Conservation (phyloP, 2,329 filamentous ascomycete species). For the Calonectria henricotiae region DNA sequence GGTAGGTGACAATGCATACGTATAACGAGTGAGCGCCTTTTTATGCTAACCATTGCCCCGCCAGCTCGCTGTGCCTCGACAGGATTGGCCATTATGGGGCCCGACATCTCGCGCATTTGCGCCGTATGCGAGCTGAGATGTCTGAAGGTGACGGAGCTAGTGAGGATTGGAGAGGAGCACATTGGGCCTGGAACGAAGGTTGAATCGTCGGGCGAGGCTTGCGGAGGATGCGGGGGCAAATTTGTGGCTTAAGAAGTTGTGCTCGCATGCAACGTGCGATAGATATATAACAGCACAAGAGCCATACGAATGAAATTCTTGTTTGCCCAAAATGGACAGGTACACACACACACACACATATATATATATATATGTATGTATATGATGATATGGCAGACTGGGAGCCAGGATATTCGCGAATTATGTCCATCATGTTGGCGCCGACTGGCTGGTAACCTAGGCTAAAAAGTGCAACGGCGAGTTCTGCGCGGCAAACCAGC, state of each 20-base stretch:
- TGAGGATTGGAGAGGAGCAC: constrained; percentile 54
- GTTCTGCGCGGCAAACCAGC: constrained; percentile 36
- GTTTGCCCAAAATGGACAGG: background rate
- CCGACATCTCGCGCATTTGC: constrained; percentile 70
- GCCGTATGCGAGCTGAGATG: constrained; percentile 71
- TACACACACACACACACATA: background rate
- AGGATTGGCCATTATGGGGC: constrained; percentile 70
- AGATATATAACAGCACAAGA: background rate
- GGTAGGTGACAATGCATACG: constrained; percentile 53
- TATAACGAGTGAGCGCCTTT: background rate
- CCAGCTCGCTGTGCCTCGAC: constrained; percentile 71
- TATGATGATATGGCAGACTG: no score
- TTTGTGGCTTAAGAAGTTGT: constrained; percentile 57
- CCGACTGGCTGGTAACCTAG: constrained; percentile 23
- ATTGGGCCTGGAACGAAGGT: constrained; percentile 52
- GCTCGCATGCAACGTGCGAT: background rate
- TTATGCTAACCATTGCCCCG: constrained; percentile 53
- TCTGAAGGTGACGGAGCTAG: constrained; percentile 63
- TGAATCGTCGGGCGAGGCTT: constrained; percentile 56
- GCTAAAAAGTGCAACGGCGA: constrained; percentile 2
- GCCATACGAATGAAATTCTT: background rate
- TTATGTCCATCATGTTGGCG: constrained; percentile 14
- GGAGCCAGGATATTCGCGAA: constrained; percentile 13
- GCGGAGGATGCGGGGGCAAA: constrained; percentile 63
- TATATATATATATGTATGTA: no score